Evolutionary conservation across 495 filamentous ascomycete genomes (phyloP), one percentile per base, ranked within the genome.

Genomic region (Aspergillus diversus): DNA sequence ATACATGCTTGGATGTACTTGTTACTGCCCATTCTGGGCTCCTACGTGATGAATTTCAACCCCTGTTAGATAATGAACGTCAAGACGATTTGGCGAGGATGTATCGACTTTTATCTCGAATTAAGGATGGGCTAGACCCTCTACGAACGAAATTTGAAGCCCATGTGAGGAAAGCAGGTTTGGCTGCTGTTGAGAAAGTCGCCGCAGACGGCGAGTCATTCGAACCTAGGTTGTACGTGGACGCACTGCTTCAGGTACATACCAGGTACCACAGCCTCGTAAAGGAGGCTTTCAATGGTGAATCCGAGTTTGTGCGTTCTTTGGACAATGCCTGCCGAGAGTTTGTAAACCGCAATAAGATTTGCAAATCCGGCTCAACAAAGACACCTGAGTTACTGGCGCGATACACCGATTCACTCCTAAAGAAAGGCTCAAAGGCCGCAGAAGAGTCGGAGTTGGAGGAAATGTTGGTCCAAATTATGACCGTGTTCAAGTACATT

Each of bases 401-500:
- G 65, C 96, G 96, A 70, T 97, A 98, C 72, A 91, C 93, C n/a
- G 95, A 99, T 77, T 87, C 90, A 3, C 81, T 99, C 27, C 82
- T 99, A 37, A 93, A 94, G 73, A 97, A 97, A 83, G 94, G 91
- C 57, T 89, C 91, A 12, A 93, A 92, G 70, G 89, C 90, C 62
- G 88, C 91, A 9, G 95, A 98, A 73, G 96, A 98, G 73, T 89
- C 90, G 31, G 93, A 98, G 64, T 86, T 98, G 56, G 95, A 99
- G 76, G 87, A 89, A 64, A 92, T 91, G 59, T 80, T 98, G 47
- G 87, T 88, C n/a, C 91, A 97, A 71, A 93, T 99, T 69, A 99
- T 99, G 95, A 97, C 93, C 3, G 92, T 98, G 42, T 99, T 99
- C 87, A 99, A 99, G 77, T 99, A 98, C 79, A 97, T 99, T 66